A percentile compares a stretch with the other conserved stretches of the same genome.
Conservation (phyloP, 2,329 filamentous ascomycete species). For the Clonostachys byssicola region DNA sequence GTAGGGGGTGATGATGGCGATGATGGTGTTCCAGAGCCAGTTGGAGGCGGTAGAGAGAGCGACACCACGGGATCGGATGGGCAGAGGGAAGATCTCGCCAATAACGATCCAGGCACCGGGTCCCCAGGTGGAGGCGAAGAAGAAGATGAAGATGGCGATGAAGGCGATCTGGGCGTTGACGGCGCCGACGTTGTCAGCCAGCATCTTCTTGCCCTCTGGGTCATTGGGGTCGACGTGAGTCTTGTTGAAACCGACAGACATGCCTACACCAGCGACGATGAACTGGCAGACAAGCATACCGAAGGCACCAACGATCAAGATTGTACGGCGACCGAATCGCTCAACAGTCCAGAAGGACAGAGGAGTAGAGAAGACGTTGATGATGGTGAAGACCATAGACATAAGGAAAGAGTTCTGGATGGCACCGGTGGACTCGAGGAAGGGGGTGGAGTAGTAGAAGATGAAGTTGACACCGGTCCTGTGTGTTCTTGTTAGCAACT, state of each 20-base stretch:
- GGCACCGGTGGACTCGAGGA: slow-evolving; percentile 75
- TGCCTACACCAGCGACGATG: slow-evolving; percentile 74
- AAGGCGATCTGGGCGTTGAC: slow-evolving; percentile 75
- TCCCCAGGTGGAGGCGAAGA: slow-evolving; percentile 87
- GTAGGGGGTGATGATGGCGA: slow-evolving; percentile 68
- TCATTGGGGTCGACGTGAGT: slow-evolving; percentile 39
- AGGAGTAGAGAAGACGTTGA: slow-evolving; percentile 83
- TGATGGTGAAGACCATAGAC: slow-evolving; percentile 78
- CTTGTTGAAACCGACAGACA: slow-evolving; percentile 51
- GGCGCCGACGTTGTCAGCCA: slow-evolving; percentile 50
- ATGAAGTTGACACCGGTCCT: slow-evolving; percentile 85
- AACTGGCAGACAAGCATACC: slow-evolving; percentile 88
- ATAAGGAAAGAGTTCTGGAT: slow-evolving; percentile 79
- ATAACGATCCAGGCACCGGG: slow-evolving; percentile 79
- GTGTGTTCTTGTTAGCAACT: slow-evolving; percentile 11
- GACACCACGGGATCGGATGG: slow-evolving; percentile 84
- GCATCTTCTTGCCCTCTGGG: slow-evolving; percentile 16
- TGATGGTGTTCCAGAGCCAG: slow-evolving; percentile 85
- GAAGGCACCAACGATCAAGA: slow-evolving; percentile 73
- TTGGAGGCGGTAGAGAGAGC: slow-evolving; percentile 83
- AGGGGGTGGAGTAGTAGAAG: slow-evolving; percentile 82
- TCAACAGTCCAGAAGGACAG: slow-evolving; percentile 87
- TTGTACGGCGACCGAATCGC: slow-evolving; percentile 71
- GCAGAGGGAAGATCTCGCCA: slow-evolving; percentile 86
- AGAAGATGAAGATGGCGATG: slow-evolving; percentile 91